Evolutionary conservation across 2,329 filamentous ascomycete species (phyloP).

Genomic region (Cadophora sp.): DNA sequence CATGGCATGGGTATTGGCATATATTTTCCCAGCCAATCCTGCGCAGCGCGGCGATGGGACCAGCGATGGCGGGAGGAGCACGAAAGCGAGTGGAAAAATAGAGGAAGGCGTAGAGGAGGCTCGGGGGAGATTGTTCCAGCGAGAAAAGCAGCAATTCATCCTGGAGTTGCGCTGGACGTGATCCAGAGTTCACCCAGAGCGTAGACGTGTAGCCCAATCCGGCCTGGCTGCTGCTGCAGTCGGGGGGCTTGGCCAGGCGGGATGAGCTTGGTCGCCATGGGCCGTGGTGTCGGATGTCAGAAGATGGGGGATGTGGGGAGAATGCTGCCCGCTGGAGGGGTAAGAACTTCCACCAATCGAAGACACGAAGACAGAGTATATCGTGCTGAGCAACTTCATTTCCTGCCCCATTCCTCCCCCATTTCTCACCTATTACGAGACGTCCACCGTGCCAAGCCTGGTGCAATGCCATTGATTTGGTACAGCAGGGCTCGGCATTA

Average conservation of each 20-base stretch:
- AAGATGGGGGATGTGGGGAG: slow-evolving; percentile 31
- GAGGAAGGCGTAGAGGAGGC: slow-evolving; percentile 1
- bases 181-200: neutral
- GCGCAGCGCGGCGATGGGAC: slow-evolving; percentile 1
- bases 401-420: neutral
- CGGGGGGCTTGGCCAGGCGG: slow-evolving; percentile 5
- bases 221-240: neutral
- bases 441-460: slow-evolving; percentile 1
- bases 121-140: slow-evolving; percentile 39
- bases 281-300: slow-evolving; percentile 17
- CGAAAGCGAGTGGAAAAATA: slow-evolving; percentile 24
- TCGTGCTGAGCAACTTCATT: slow-evolving; percentile 2
- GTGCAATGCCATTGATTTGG: slow-evolving; percentile 14
- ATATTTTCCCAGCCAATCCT: slow-evolving; percentile 27
- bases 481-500: neutral
- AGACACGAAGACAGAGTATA: neutral
- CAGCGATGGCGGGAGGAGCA: slow-evolving; percentile 1
- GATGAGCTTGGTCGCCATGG: slow-evolving; percentile 16
- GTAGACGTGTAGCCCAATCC: no score
- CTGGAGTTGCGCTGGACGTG: neutral
- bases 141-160: slow-evolving; percentile 15
- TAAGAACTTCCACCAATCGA: slow-evolving; percentile 37
- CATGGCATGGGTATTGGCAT: no score
- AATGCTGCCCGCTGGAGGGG: slow-evolving; percentile 23
- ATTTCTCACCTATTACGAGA: neutral